A percentile compares a stretch with the other conserved stretches of the same genome.
Evolutionary conservation across 257 asterid species (phyloP).

Genomic region (Marsdenia floribunda): DNA sequence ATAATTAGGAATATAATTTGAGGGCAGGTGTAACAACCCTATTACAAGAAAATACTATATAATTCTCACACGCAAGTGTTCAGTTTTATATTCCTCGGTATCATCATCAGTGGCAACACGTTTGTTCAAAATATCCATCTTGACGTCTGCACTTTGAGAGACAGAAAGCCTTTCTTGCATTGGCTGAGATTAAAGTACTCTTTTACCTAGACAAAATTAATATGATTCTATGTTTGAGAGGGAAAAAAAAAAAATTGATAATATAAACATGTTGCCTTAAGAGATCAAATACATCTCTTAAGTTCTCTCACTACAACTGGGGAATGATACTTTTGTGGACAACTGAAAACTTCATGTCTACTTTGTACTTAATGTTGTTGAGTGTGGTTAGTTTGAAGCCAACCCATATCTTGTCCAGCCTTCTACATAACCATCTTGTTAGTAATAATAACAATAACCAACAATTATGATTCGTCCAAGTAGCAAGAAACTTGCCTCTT

Average conservation of each 20-base stretch:
- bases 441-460: no score
- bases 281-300: neutral
- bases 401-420: no score
- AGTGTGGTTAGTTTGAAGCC: neutral
- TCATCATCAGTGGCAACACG: constrained; percentile 1
- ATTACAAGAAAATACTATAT: neutral
- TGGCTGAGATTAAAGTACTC: neutral
- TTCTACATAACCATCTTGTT: no score
- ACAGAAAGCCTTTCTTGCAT: neutral
- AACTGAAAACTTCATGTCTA: neutral
- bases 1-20: neutral
- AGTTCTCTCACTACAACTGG: neutral
- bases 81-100: neutral
- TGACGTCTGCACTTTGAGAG: constrained; percentile 1
- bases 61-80: neutral
- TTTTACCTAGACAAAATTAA: neutral
- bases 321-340: neutral
- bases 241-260: neutral
- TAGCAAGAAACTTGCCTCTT: no score
- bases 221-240: neutral
- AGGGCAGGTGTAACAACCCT: constrained; percentile 1
- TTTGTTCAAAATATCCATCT: neutral
- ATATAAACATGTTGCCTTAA: neutral
- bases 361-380: neutral
- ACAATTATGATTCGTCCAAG: no score